Evolutionary conservation across 2,329 filamentous ascomycete genomes (phyloP).

Genomic region (Ceratocystis smalleyi): DNA sequence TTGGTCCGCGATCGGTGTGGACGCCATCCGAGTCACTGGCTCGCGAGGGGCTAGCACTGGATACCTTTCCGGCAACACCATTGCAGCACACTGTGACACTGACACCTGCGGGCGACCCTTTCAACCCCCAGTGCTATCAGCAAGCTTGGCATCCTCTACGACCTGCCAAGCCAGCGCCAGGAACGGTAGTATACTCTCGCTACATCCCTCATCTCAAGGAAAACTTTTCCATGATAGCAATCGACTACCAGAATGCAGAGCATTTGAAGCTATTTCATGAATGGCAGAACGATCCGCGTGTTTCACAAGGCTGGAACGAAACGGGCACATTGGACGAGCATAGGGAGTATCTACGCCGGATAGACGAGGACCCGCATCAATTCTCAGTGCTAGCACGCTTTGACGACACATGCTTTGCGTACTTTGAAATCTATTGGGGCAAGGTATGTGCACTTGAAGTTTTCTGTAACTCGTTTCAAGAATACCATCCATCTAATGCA

Average conservation of each 20-base stretch:
- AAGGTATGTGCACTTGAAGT: constrained; percentile 27
- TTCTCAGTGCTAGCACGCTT: constrained; percentile 56
- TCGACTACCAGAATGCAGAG: constrained; percentile 48
- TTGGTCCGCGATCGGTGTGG: constrained; percentile 50
- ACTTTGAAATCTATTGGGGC: constrained; percentile 71
- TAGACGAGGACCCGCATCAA: constrained; percentile 57
- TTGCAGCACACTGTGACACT: constrained; percentile 32
- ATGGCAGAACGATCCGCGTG: constrained; percentile 74
- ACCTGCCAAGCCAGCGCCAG: constrained; percentile 53
- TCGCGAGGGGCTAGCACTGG: constrained; percentile 24
- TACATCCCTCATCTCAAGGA: constrained; percentile 63
- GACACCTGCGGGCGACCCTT: constrained; percentile 27
- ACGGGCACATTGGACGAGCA: constrained; percentile 62
- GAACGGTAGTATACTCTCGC: constrained; percentile 58
- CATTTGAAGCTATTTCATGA: constrained; percentile 58
- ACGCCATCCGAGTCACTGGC: constrained; percentile 30
- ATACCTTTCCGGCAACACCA: constrained; percentile 34
- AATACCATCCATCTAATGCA: constrained; percentile 7
- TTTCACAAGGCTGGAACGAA: constrained; percentile 67
- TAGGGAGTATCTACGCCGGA: constrained; percentile 50
- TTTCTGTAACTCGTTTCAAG: not conserved
- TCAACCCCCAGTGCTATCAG: constrained; percentile 27
- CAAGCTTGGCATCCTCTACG: constrained; percentile 56
- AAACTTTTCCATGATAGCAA: constrained; percentile 61
- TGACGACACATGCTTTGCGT: constrained; percentile 55